A percentile compares a stretch with the other conserved stretches of the same genome.
These are phyloP conservation scores for Hsuehochloa calcarea DNA, from an alignment of 176 grass and related monocot genomes.

Conservation along the genomic window DNA sequence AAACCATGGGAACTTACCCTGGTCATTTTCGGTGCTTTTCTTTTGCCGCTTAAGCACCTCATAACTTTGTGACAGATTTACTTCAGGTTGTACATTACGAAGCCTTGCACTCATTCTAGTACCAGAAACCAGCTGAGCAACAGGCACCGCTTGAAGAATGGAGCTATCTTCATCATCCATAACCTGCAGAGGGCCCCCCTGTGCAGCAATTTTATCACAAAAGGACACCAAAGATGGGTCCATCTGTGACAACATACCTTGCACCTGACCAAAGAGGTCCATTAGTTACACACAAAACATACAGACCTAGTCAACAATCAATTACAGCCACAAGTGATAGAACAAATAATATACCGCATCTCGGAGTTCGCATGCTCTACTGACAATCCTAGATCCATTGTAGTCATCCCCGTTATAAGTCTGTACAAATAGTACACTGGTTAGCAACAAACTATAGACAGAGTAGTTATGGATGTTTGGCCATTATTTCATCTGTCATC, in stretches of 20 bases:
- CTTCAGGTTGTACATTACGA: slow-evolving; percentile 90
- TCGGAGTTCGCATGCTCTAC: slow-evolving; percentile 92
- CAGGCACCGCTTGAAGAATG: slow-evolving; percentile 66
- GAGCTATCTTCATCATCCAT: slow-evolving; percentile 54
- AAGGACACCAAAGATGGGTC: slow-evolving; percentile 89
- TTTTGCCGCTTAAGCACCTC: slow-evolving; percentile 79
- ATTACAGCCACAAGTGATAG: neutral
- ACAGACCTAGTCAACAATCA: neutral
- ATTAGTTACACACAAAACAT: slow-evolving; percentile 13
- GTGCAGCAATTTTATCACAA: slow-evolving; percentile 87
- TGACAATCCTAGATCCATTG: slow-evolving; percentile 88
- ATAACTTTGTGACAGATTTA: slow-evolving; percentile 72
- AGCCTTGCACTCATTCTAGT: slow-evolving; percentile 85
- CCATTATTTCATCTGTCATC: neutral
- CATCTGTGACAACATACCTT: slow-evolving; percentile 98
- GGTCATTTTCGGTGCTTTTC: slow-evolving; percentile 69
- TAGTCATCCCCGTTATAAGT: slow-evolving; percentile 90
- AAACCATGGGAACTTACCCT: slow-evolving; percentile 44
- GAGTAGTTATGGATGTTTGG: slow-evolving; percentile 6
- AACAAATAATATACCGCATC: slow-evolving; percentile 74
- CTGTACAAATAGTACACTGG: slow-evolving; percentile 33
- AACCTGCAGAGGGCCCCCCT: slow-evolving; percentile 63
- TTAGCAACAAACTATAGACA: slow-evolving; percentile 20
- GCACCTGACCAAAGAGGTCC: slow-evolving; percentile 49
- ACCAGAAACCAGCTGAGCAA: slow-evolving; percentile 69